phyloP scores from a whole-genome alignment of 148 eudicot species.

The Vaccinium vitisidaea region DNA sequence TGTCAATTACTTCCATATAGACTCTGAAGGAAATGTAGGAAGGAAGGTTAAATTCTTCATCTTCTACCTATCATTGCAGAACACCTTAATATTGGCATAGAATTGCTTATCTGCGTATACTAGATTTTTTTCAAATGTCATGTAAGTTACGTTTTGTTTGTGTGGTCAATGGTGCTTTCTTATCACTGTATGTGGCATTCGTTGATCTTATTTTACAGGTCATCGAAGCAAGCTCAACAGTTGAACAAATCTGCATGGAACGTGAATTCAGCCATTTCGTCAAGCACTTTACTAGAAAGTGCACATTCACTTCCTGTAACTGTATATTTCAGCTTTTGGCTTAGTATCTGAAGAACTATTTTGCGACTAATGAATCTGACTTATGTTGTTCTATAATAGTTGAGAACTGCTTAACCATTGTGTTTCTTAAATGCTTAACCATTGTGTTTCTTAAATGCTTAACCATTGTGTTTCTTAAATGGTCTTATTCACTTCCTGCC shows the following conservation, averaged over 20 bases:
- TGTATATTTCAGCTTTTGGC: no score
- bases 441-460: no score
- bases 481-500: no score
- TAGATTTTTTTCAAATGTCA: background rate
- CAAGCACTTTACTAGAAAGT: conserved; percentile 84
- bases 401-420: no score
- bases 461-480: no score
- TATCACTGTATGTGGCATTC: conserved; percentile 4
- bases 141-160: background rate
- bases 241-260: conserved; percentile 83
- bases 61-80: background rate
- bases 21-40: background rate
- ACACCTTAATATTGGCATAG: background rate
- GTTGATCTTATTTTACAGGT: conserved; percentile 43
- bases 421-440: no score
- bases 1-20: background rate
- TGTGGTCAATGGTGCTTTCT: background rate
- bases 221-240: conserved; percentile 83
- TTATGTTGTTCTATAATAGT: no score
- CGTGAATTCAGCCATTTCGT: conserved; percentile 71
- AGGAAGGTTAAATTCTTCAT: conserved; percentile 1
- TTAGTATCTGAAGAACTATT: no score
- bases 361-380: no score
- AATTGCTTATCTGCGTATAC: background rate
- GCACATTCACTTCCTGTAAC: conserved; percentile 55